Percentiles rank a stretch among this genome's conserved stretches.
Evolutionary conservation across 441 rosid genomes (phyloP).

Genomic region (Syzygium syzygioides): DNA sequence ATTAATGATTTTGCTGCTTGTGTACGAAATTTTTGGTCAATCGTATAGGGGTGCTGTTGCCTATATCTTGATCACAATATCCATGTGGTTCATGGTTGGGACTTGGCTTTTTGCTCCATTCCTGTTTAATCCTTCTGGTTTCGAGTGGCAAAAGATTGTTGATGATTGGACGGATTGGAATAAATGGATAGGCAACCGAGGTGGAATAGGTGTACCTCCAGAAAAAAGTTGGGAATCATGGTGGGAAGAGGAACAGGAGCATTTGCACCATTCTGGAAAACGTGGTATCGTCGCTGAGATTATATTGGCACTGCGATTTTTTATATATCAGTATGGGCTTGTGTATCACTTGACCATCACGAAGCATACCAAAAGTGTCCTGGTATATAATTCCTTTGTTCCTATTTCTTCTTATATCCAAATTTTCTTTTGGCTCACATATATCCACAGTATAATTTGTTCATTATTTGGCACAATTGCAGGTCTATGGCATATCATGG

Average conservation of each 20-base stretch:
- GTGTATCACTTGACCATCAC: conserved; percentile 82
- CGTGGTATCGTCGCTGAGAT: conserved; percentile 94
- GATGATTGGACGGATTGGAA: conserved; percentile 99
- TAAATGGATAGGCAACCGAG: conserved; percentile 90
- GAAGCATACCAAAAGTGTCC: conserved; percentile 40
- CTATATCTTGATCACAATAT: conserved; percentile 78
- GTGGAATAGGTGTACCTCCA: conserved; percentile 97
- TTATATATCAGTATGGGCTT: conserved; percentile 94
- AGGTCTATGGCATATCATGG: conserved; percentile 98
- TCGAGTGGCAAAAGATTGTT: conserved; percentile 98
- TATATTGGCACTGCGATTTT: conserved; percentile 71
- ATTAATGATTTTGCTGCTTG: conserved; percentile 87
- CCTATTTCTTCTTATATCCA: neutral
- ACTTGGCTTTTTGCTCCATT: conserved; percentile 99
- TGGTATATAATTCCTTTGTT: conserved; percentile 40
- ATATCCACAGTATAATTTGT: neutral
- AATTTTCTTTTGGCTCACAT: neutral
- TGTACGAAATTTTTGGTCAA: conserved; percentile 84
- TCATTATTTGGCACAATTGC: conserved; percentile 10
- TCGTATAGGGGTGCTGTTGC: conserved; percentile 83
- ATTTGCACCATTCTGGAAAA: conserved; percentile 80
- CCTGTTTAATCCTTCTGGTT: conserved; percentile 97
- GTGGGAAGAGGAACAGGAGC: conserved; percentile 99
- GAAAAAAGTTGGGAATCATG: conserved; percentile 99
- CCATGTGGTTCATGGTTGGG: conserved; percentile 99